Evolutionary conservation across 2,329 filamentous ascomycete genomes (phyloP).

Genomic region (Ceratocystis colombiana): DNA sequence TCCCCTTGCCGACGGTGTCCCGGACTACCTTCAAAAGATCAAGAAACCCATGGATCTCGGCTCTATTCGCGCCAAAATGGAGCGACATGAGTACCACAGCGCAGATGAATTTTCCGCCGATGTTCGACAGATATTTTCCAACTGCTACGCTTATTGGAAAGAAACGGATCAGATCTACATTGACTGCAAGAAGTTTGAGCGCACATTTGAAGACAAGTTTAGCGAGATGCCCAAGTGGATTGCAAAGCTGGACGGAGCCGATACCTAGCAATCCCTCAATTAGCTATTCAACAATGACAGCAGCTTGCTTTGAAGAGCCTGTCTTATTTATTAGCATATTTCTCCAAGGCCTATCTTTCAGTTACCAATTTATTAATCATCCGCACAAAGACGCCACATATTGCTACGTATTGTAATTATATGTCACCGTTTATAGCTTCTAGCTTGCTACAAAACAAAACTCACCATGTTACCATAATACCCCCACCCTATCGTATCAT

Average conservation of each 20-base stretch:
- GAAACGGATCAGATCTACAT: conserved; percentile 45
- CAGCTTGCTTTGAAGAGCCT: too few species aligned
- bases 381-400: background rate
- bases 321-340: background rate
- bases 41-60: conserved; percentile 52
- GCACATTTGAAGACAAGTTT: conserved; percentile 50
- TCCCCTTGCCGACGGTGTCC: conserved; percentile 46
- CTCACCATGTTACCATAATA: too few species aligned
- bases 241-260: conserved; percentile 37
- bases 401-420: background rate
- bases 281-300: too few species aligned
- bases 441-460: too few species aligned
- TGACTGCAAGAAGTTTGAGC: conserved; percentile 48
- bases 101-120: conserved; percentile 48
- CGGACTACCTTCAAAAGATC: conserved; percentile 52
- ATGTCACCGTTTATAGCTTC: too few species aligned
- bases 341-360: background rate
- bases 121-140: conserved; percentile 52
- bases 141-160: conserved; percentile 56
- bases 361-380: background rate
- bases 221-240: conserved; percentile 51
- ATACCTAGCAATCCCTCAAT: background rate
- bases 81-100: conserved; percentile 41
- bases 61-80: conserved; percentile 53
- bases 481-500: too few species aligned